Evolutionary conservation across 345 rosid genomes (phyloP), one percentile per base, ranked within the genome.

Genomic region (Laguncularia racemosa): DNA sequence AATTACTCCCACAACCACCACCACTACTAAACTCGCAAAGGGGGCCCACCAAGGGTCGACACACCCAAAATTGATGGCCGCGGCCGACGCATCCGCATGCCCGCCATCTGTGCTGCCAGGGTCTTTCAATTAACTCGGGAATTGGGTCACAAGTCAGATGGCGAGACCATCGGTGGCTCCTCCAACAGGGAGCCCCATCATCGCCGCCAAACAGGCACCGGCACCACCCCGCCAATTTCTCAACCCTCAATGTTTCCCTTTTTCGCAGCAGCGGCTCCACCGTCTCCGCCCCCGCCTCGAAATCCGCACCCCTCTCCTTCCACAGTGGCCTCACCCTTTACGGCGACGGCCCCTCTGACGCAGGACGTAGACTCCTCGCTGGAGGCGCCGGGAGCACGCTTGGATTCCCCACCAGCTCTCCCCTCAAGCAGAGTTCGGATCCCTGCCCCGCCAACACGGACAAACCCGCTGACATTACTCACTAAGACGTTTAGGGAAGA

Each of bases 181-280:
- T 88, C 13, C 89, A 83, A 58, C 92, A 88, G 60, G 96, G 96
- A 85, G 72, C 90, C 88, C 0, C 51, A 85, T 88, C 21, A 79
- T 88, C 53, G 82, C 84, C 0, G 69, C 90, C 46, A 88, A n/a
- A n/a, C 96, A 0, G 92, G 96, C 0, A 85, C 96, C 15, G 96
- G 96, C 10, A 85, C 96, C 2, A 83, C 85, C 96, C 96, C 17
- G 96, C 96, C 18, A 88, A 88, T 64, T 88, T 85, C 81, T 83
- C 96, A 0, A 73, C 90, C 0, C 79, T 88, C 2, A 88, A 80
- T 64, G 87, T 84, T 8, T 81, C 88, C 3, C 67, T 88, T n/a
- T n/a, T n/a, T 47, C 90, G 93, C 8, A 76, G 86, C 55, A 60
- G 84, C 9, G 85, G 96, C 40, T 58, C 86, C 2, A 77, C 85